Evolutionary conservation across 1,139 yeast genomes (phyloP), one percentile per base, ranked within the genome.

Genomic region (Debaryomyces udenii): DNA sequence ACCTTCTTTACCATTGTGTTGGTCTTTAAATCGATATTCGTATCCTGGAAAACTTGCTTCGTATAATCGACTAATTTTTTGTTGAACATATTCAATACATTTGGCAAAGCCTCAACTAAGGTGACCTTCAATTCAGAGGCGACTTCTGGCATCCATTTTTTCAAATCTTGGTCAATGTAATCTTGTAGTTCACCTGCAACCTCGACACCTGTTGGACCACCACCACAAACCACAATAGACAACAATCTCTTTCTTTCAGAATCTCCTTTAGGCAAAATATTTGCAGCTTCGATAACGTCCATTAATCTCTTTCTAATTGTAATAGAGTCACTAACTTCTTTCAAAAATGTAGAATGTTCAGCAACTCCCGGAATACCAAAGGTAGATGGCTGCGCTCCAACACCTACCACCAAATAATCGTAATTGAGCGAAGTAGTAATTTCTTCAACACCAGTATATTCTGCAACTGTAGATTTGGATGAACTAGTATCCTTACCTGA

Each of bases 131-230:
- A 79, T 60, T 91, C 96, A 57, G 75, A 72, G 50, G 90, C 83
- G 52, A 90, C 79, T 56, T 80, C 88, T 37, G 97, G 97, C 71
- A 86, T 83, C 94, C 95, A 88, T 67, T 83, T 86, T 56, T 72
- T 73, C 70, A 91, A 75, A 65, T 91, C 97, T 66, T 89, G 95
- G 64, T 87, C 94, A 51, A 90, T 85, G 67, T 88, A 91, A 67
- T 91, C 98, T 67, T 87, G 95, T 55, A 91, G 70, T 68, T 91
- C 97, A 57, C 96, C 97, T 51, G 96, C 96, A 57, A 87, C 86
- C 66, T 90, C 97, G 48, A 90, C 96, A 68, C 97, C 97, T 40
- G 96, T 90, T 59, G 97, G 96, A 48, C 96, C 96, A 62, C 96
- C 96, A 55, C 96, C 96, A 50, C 91, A 94, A 47, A 89, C 93